phyloP scores from a whole-genome alignment of 306 rosid species.

The Sphenostylis stenocarpa region DNA sequence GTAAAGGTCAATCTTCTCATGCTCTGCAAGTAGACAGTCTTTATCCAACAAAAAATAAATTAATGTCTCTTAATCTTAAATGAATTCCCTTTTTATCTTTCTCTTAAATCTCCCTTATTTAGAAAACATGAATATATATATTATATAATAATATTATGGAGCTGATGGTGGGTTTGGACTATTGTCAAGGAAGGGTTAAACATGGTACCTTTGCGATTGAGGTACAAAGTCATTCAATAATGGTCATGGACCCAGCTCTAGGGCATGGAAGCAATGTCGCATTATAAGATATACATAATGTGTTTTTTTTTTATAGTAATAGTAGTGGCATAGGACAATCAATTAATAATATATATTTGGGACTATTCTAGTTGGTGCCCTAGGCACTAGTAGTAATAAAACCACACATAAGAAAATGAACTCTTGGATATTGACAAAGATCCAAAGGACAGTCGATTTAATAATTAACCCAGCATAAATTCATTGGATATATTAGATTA shows the following conservation, averaged over 20 bases:
- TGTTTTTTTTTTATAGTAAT: conserved; percentile 17
- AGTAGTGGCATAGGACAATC: conserved; percentile 41
- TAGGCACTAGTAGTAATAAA: conserved; percentile 49
- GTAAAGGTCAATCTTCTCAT: conserved; percentile 1
- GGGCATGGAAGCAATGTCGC: not conserved
- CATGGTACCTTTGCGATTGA: not conserved
- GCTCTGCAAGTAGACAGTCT: not conserved
- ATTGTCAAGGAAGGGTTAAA: not conserved
- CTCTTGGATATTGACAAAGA: conserved; percentile 43
- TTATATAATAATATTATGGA: not conserved
- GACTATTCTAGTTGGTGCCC: conserved; percentile 54
- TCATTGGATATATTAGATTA: conserved; percentile 31
- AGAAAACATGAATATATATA: not conserved
- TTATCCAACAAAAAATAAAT: not conserved
- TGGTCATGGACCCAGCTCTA: conserved; percentile 12
- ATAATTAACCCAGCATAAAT: conserved; percentile 31
- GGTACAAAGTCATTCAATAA: not conserved
- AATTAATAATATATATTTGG: conserved; percentile 28
- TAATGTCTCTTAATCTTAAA: not conserved
- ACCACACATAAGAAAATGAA: conserved; percentile 13
- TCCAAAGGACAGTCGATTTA: conserved; percentile 25
- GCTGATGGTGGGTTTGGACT: not conserved
- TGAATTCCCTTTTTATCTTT: not conserved
- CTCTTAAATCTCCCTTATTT: not conserved
- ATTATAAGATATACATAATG: conserved; percentile 5